Percentiles rank a stretch among this genome's conserved stretches.
Conservation (phyloP, 129 eudicot species). For the Glebionis coronaria region DNA sequence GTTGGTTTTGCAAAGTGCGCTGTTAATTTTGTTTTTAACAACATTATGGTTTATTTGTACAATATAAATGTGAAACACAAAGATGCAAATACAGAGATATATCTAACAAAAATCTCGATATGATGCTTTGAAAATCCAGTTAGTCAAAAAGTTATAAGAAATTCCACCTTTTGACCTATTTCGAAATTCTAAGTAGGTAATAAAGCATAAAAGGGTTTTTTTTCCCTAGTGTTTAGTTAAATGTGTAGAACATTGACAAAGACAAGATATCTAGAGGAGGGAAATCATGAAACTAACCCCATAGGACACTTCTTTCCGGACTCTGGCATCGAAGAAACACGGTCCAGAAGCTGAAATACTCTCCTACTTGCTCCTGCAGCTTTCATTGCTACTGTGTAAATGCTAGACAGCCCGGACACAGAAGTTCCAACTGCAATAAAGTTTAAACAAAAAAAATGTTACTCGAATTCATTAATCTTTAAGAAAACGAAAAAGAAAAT, state of each 20-base stretch:
- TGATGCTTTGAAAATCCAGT: background rate
- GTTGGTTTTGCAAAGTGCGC: background rate
- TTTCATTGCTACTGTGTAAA: conserved; percentile 89
- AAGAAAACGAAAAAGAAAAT: background rate
- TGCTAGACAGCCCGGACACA: conserved; percentile 72
- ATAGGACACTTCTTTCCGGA: conserved; percentile 79
- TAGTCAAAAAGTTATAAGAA: background rate
- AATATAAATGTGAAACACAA: background rate
- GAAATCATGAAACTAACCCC: conserved; percentile 59
- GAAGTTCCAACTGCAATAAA: conserved; percentile 74
- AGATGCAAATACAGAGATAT: no score
- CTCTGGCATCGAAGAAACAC: conserved; percentile 76
- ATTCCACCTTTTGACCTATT: no score
- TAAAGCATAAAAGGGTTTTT: no score
- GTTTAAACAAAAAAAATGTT: background rate
- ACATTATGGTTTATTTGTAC: background rate
- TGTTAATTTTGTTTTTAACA: background rate
- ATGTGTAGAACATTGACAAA: background rate
- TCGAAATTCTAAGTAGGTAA: no score
- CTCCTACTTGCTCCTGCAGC: conserved; percentile 98
- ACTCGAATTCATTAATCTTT: conserved; percentile 9
- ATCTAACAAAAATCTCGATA: no score
- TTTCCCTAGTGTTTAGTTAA: no score
- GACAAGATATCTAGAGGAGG: background rate
- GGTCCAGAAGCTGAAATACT: conserved; percentile 91